Base-by-base conservation (phyloP, 2,329 filamentous ascomycete species). In the Lasiodiplodia theobromae region DNA sequence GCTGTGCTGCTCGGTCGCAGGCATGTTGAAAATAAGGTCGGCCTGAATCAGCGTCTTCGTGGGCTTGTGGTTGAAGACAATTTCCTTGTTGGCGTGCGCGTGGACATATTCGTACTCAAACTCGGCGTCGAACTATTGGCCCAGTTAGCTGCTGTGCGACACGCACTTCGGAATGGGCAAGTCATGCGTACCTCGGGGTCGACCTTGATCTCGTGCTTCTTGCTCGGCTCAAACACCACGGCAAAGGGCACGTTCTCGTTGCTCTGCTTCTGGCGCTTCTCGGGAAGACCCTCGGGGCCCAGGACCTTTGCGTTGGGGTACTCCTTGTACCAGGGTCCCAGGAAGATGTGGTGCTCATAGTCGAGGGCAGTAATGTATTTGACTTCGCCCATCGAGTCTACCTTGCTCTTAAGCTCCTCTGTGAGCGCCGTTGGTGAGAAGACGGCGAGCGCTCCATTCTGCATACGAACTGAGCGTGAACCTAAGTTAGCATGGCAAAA, bases 361-460 rank as follows among this genome's bases (percentile, higher is more conserved):
- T 99, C 96, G 1, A 91, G 88, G 0, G 96, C 95, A 31, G 95
- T 85, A 72, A 99, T 90, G 85, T 98, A 98, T 72, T 86, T 87
- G 64, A 97, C 88, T 52, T 88, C 86, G 62, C 90, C 89, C 67
- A 85, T 70, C 34, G 83, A 78, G n/a, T 88, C 84, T 23, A 88
- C 80, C 67, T 85, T 82, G 64, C 92, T 83, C 77, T 91, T 88
- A 49, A 94, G 89, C 69, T 91, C 88, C 3, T 90, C 86, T 3
- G 94, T 98, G 68, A 97, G 86, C 16, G 91, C 92, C 23, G 96
- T 92, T 21, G 96, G 96, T 0, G 94, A 97, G 86, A 97, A 97
- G 78, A 97, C 90, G 72, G 93, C 92, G 51, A 98, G 88, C 56
- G 87, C 84, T 68, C 94, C 94, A 11, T 89, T 90, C 69, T 88